Conservation (phyloP, 2,329 filamentous ascomycete species). For the Hymenoscyphus fraxineus region DNA sequence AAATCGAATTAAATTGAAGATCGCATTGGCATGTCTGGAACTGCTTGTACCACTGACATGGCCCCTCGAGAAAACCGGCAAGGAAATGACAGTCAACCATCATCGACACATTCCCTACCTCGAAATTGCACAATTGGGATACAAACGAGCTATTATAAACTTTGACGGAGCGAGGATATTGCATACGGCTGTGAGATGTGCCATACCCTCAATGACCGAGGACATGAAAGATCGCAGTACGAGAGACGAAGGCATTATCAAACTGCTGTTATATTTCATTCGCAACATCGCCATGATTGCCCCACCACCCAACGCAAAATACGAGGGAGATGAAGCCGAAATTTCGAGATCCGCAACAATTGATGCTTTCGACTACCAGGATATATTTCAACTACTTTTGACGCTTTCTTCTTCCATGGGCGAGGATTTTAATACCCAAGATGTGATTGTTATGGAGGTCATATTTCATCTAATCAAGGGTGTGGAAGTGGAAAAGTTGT, state of each 20-base stretch:
- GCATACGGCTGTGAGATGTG: constrained; percentile 74
- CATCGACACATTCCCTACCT: constrained; percentile 88
- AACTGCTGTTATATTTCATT: constrained; percentile 82
- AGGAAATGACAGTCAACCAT: constrained; percentile 87
- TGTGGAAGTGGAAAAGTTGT: constrained; percentile 77
- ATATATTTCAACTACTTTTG: constrained; percentile 80
- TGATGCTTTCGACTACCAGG: constrained; percentile 84
- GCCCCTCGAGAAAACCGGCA: constrained; percentile 77
- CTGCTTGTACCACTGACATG: constrained; percentile 89
- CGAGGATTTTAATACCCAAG: constrained; percentile 86
- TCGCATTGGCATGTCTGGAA: constrained; percentile 83
- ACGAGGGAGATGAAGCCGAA: constrained; percentile 85
- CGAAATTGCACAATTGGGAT: constrained; percentile 79
- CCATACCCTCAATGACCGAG: constrained; percentile 80
- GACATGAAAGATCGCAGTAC: constrained; percentile 69
- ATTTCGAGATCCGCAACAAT: constrained; percentile 85
- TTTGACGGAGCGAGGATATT: constrained; percentile 75
- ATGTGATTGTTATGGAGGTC: constrained; percentile 85
- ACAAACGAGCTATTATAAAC: constrained; percentile 85
- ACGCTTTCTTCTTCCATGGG: constrained; percentile 90
- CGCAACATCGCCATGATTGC: constrained; percentile 85
- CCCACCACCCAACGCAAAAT: constrained; percentile 66
- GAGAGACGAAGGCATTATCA: constrained; percentile 88
- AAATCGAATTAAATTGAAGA: constrained; percentile 71
- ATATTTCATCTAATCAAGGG: constrained; percentile 91